Base-by-base conservation (phyloP, 2,329 filamentous ascomycete species). In the Pseudopithomyces maydicus region DNA sequence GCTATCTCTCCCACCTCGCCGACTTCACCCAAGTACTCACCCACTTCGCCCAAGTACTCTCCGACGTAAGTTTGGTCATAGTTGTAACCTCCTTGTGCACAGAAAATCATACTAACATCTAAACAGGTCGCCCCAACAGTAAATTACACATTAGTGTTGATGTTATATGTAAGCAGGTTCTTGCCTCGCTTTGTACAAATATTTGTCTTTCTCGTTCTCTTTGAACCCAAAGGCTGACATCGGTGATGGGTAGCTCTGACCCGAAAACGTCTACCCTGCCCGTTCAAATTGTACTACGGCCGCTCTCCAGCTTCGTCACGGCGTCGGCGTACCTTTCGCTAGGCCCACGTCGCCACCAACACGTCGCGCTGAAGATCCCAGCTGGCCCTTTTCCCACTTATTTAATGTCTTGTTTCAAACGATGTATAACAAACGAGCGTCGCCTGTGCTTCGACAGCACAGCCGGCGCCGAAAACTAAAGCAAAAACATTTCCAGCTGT, bases 21-120 rank as follows among this genome's bases (percentile, higher is more conserved):
- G 22, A 72, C 70, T 12, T 72, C 73, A 45, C 75, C 76, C 35
- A 76, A 77, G 56, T 78, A 72, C 63, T 84, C 81, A 56, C 82
- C 82, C 26, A 75, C 72, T 17, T 71, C 68, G 12, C 73, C 73
- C 10, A 64, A 65, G 19, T 81, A 79, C 64, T 80, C 78, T 57
- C 78, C 79, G 22, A 80, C 77, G 78, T 80, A 77, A 79, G 78
- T 76, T 26, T 35, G 55, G 58, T 67, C 63, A 66, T 70, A 66
- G 65, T 72, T 67, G 66, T 67, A 69, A 50, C 55, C 47, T 47
- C 39, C 47, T 17, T 41, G 23, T 29, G 5, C 23, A n/a, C 3
- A 7, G 12, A n/a, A 32, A 53, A 14, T 51, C 23, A 26, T 47
- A 42, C 72, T 76, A 59, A 75, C 59, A 41, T 33, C 7, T 15